These are phyloP conservation scores for Tolypocladium album DNA, from an alignment of 2,329 filamentous ascomycete species.

Conservation along the genomic window DNA sequence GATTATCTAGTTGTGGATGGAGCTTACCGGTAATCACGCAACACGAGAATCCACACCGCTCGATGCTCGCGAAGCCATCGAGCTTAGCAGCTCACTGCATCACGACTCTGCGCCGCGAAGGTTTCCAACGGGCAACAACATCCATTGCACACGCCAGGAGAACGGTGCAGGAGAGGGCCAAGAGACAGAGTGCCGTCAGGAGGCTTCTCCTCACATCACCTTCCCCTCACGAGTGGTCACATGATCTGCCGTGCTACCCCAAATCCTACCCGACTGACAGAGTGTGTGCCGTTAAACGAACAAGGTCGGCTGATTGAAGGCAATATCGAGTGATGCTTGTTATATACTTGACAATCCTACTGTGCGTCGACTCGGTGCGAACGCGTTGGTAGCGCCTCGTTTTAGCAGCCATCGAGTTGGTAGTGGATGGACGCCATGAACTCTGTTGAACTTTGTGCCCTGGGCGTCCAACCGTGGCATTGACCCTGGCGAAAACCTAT, in stretches of 20 bases:
- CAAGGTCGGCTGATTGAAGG: not conserved
- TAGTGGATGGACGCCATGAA: not conserved
- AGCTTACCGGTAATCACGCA: not conserved
- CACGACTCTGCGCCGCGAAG: not conserved
- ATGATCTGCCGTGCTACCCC: constrained; percentile 15
- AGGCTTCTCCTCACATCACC: constrained; percentile 5
- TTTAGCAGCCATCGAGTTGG: not conserved
- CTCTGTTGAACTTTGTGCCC: not conserved
- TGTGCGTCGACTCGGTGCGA: not conserved
- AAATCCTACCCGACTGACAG: constrained; percentile 2
- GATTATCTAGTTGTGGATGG: not conserved
- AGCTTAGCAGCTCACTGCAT: not conserved
- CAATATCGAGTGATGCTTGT: not conserved
- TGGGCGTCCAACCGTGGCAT: not conserved
- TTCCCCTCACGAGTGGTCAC: constrained; percentile 21
- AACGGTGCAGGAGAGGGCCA: not conserved
- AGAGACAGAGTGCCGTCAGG: not conserved
- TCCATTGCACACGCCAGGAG: not conserved
- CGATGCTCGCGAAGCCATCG: not conserved
- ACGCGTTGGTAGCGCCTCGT: not conserved
- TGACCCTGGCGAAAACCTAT: not conserved
- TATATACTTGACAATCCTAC: not conserved
- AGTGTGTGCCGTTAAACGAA: not conserved
- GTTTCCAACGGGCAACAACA: not conserved
- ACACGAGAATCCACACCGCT: not conserved